These are phyloP conservation scores for Argentina anserina DNA, from an alignment of 306 rosid genomes.

Conservation along the genomic window DNA sequence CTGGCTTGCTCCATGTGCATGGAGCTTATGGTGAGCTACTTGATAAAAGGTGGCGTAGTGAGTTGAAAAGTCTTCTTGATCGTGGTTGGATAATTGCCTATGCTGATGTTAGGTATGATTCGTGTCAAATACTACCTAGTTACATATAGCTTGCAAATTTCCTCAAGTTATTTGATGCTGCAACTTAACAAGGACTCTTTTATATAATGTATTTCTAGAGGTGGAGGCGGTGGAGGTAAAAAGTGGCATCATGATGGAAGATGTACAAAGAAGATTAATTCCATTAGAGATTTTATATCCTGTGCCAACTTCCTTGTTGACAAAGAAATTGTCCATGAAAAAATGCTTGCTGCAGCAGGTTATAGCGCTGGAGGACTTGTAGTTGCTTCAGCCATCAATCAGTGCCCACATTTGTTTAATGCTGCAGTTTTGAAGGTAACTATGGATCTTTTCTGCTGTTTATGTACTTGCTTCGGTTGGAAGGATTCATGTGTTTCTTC, in stretches of 20 bases:
- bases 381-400: slow-evolving; percentile 87
- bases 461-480: slow-evolving; percentile 19
- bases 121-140: slow-evolving; percentile 13
- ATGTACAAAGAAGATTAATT: slow-evolving; percentile 56
- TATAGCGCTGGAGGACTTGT: slow-evolving; percentile 91
- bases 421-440: slow-evolving; percentile 82
- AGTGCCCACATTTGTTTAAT: slow-evolving; percentile 65
- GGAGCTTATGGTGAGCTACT: slow-evolving; percentile 92
- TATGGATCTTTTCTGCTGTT: slow-evolving; percentile 3
- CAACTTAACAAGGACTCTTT: slow-evolving; percentile 17
- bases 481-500: neutral
- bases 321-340: slow-evolving; percentile 58
- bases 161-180: neutral
- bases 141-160: neutral
- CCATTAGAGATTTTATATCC: slow-evolving; percentile 72
- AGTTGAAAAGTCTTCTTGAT: slow-evolving; percentile 90
- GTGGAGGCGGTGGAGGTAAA: slow-evolving; percentile 91
- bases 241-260: slow-evolving; percentile 90
- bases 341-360: slow-evolving; percentile 84
- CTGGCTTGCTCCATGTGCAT: slow-evolving; percentile 84
- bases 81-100: slow-evolving; percentile 89
- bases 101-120: slow-evolving; percentile 88
- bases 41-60: slow-evolving; percentile 84
- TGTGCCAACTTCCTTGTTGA: slow-evolving; percentile 82
- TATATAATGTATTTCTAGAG: slow-evolving; percentile 51